Evolutionary conservation across 2,329 filamentous ascomycete species (phyloP).

Genomic region (Chaetomiaceae sp.): DNA sequence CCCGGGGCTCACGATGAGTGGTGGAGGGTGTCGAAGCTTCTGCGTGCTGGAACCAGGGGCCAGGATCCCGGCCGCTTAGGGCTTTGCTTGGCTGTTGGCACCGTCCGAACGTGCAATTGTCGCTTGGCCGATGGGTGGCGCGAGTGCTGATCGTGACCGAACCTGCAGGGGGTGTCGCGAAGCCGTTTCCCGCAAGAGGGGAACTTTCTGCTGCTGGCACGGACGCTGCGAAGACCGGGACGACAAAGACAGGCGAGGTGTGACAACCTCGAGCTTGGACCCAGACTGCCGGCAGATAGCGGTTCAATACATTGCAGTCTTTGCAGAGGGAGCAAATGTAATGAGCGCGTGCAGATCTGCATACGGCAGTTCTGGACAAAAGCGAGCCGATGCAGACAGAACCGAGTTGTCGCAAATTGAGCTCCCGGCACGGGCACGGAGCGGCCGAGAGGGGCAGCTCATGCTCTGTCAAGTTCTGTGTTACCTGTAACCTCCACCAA

Average conservation of each 20-base stretch:
- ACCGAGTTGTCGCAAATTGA: not conserved
- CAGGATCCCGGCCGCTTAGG: not conserved
- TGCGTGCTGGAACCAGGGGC: not conserved
- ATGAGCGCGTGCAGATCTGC: not conserved
- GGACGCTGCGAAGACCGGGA: not conserved
- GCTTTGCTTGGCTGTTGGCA: not conserved
- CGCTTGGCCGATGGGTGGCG: not conserved
- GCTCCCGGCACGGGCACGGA: not conserved
- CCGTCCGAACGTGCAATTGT: not conserved
- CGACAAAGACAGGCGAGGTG: too few species aligned
- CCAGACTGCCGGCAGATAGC: constrained; percentile 6
- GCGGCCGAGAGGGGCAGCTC: not conserved
- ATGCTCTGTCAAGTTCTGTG: not conserved
- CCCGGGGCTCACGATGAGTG: not conserved
- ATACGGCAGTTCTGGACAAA: not conserved
- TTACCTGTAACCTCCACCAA: not conserved
- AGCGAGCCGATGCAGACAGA: not conserved
- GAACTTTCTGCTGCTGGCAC: not conserved
- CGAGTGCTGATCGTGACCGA: constrained; percentile 2
- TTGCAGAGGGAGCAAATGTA: not conserved
- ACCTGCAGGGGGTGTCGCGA: not conserved
- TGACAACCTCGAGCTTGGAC: not conserved
- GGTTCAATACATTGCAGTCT: constrained; percentile 3
- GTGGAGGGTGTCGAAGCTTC: not conserved
- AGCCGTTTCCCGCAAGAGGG: not conserved